Base-by-base conservation (phyloP, 73 alveolate species). In the Tetrahymena elliotti region DNA sequence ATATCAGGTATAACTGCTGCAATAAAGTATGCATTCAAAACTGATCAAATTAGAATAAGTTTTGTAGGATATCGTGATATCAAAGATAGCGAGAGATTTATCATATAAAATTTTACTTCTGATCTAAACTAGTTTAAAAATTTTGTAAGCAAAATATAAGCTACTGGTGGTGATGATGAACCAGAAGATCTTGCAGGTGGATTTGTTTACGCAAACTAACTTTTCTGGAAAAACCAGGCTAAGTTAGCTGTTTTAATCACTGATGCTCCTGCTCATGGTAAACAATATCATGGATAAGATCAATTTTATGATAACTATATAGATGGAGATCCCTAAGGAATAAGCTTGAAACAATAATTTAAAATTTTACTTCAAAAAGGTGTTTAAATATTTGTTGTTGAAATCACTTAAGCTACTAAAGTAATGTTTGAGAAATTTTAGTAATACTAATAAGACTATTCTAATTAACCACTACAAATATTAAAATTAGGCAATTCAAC, bases 231-330 rank as follows among this genome's bases (percentile, higher is more conserved):
- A 27, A 93, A 95, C 92, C 54, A 95, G 53, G 96, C 96, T 6
- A 97, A 97, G 95, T 83, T 94, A 68, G 97, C 97, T 5, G 83
- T 96, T 13, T 47, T 94, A n/a, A 96, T 97, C 33, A 27, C 94
- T 16, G 98, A 97, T 93, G 98, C 98, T 68, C 97, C 97, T n/a
- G 93, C 97, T 83, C 98, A 96, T 93, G 97, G 97, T 34, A 36
- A 54, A 37, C 52, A 97, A 83, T 95, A 40, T 88, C 96, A 83
- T 94, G 83, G 83, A 93, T 34, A 10, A 40, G 54, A 40, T 39
- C 96, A 93, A 34, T 37, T 47, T 22, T 38, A 88, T 22, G 93
- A 93, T 31, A 93, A 94, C 41, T 96, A 84, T 95, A 96, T 96
- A 5, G 27, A 95, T 39, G 97, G 97, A 24, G 82, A 93, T 93